Evolutionary conservation across 257 asterid species (phyloP).

Genomic region (Jacaranda mimosifolia): DNA sequence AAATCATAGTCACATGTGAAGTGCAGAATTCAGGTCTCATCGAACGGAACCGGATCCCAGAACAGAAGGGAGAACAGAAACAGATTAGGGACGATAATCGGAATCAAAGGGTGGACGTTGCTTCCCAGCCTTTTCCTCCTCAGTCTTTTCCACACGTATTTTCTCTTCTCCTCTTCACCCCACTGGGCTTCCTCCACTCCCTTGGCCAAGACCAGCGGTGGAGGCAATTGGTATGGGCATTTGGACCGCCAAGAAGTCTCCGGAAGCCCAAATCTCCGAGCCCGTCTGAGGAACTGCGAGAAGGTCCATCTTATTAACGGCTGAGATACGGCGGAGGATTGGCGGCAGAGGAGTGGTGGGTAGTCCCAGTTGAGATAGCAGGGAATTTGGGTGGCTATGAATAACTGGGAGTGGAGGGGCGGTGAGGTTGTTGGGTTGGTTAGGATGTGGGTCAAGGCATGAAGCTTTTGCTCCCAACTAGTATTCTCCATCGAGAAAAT

Average conservation of each 20-base stretch:
- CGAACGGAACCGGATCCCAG: constrained; percentile 61
- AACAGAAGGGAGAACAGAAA: constrained; percentile 57
- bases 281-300: constrained; percentile 57
- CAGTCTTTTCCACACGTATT: constrained; percentile 62
- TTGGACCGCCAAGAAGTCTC: constrained; percentile 88
- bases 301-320: constrained; percentile 62
- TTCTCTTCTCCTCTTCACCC: constrained; percentile 72
- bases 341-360: constrained; percentile 86
- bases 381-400: constrained; percentile 80
- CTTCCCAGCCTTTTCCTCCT: constrained; percentile 54
- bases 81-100: constrained; percentile 72
- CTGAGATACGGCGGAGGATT: constrained; percentile 27
- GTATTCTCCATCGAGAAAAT: constrained; percentile 59
- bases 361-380: constrained; percentile 94
- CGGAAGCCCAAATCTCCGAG: constrained; percentile 58
- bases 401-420: constrained; percentile 71
- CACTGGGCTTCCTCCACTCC: constrained; percentile 84
- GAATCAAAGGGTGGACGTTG: constrained; percentile 59
- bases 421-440: constrained; percentile 74
- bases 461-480: constrained; percentile 72
- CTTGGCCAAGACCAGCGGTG: constrained; percentile 65
- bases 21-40: constrained; percentile 30
- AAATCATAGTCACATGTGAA: neutral
- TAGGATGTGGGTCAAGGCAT: constrained; percentile 78
- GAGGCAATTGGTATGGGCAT: constrained; percentile 83